A percentile compares a stretch with the other conserved stretches of the same genome.
Evolutionary conservation across 116 monocot genomes (phyloP).

Genomic region (Posidonia oceanica): DNA sequence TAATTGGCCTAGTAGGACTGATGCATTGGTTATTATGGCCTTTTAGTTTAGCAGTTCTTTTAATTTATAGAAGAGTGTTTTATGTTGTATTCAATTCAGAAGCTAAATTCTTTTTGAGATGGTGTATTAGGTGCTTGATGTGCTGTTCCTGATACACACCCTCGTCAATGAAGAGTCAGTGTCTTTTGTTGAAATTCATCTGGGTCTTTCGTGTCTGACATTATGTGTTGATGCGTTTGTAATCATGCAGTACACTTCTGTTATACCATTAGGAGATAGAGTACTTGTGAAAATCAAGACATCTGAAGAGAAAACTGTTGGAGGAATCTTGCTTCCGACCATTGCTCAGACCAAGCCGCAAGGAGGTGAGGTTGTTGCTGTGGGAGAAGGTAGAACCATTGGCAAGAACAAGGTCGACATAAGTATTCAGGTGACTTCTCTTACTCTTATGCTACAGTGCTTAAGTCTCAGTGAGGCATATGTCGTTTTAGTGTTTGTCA

Average conservation of each 20-base stretch:
- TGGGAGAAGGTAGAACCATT: slow-evolving; percentile 43
- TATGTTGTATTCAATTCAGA: no score
- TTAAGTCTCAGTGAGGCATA: no score
- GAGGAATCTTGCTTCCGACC: slow-evolving; percentile 50
- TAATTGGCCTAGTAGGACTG: no score
- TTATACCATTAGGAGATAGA: slow-evolving; percentile 42
- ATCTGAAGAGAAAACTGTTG: slow-evolving; percentile 36
- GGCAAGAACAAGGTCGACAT: slow-evolving; percentile 38
- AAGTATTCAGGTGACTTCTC: slow-evolving; percentile 23
- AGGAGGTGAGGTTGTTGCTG: slow-evolving; percentile 46
- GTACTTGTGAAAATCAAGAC: slow-evolving; percentile 44
- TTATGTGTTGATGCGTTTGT: not conserved
- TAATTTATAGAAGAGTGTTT: no score
- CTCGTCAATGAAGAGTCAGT: no score
- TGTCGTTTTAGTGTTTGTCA: no score
- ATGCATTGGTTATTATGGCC: no score
- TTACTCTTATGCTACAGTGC: no score
- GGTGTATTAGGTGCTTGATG: no score
- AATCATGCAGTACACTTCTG: slow-evolving; percentile 30
- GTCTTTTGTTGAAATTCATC: not conserved
- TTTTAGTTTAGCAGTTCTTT: no score
- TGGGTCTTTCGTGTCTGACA: not conserved
- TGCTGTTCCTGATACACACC: no score
- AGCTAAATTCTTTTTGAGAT: no score
- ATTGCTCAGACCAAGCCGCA: slow-evolving; percentile 47